phyloP scores from a whole-genome alignment of 306 rosid species.

The Pyrus communis region DNA sequence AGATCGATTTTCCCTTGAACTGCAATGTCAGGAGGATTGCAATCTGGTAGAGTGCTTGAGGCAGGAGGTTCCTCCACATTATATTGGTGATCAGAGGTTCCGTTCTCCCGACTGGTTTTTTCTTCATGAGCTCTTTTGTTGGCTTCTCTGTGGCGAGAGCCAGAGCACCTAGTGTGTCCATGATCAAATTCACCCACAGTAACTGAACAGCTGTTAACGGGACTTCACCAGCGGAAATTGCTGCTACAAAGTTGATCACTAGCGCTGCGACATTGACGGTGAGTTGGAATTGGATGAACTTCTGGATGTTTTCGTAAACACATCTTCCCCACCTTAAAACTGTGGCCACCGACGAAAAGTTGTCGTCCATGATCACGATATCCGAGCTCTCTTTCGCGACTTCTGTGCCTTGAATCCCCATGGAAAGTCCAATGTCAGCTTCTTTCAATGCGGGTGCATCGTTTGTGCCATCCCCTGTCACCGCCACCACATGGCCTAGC shows the following conservation, averaged over 20 bases:
- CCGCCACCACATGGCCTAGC: not conserved
- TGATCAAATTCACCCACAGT: not conserved
- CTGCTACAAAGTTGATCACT: not conserved
- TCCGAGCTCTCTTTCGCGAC: slow-evolving; percentile 95
- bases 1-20: not conserved
- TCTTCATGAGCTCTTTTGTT: not conserved
- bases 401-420: slow-evolving; percentile 88
- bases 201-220: slow-evolving; percentile 90
- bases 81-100: not conserved
- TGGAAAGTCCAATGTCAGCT: slow-evolving; percentile 87
- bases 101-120: not conserved
- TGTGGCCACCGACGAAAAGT: slow-evolving; percentile 77
- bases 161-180: not conserved
- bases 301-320: slow-evolving; percentile 70
- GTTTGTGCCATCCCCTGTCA: not conserved
- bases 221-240: slow-evolving; percentile 45
- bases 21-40: not conserved
- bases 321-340: slow-evolving; percentile 83
- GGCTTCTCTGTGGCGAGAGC: not conserved
- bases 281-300: slow-evolving; percentile 73
- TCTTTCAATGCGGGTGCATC: not conserved
- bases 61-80: not conserved
- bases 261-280: not conserved
- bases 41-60: not conserved
- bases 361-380: slow-evolving; percentile 88